A percentile compares a stretch with the other conserved stretches of the same genome.
Evolutionary conservation across 345 rosid genomes (phyloP).

Genomic region (Brassica carinata): DNA sequence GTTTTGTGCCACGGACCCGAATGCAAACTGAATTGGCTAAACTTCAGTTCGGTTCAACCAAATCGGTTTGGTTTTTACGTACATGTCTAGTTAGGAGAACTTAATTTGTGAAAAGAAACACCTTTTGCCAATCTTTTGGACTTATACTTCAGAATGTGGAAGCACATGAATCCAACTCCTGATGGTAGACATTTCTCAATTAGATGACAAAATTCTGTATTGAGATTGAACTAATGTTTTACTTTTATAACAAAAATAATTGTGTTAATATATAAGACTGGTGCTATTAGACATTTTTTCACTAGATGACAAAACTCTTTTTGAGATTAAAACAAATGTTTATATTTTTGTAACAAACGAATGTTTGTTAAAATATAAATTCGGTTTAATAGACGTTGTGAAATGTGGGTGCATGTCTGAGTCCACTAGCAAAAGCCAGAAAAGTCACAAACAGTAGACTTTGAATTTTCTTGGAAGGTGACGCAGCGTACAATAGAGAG

Average conservation of each 20-base stretch:
- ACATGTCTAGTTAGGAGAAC: not conserved
- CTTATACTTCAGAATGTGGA: not conserved
- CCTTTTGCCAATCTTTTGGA: not conserved
- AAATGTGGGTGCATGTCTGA: conserved; percentile 38
- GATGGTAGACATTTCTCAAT: not conserved
- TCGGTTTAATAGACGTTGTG: conserved; percentile 30
- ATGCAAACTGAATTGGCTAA: not conserved
- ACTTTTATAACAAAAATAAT: not conserved
- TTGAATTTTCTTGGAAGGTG: conserved; percentile 30
- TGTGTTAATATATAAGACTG: conserved; percentile 2
- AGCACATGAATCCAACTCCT: conserved; percentile 38
- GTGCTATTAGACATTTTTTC: conserved; percentile 3
- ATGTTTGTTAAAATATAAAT: conserved; percentile 1
- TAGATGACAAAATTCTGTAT: not conserved
- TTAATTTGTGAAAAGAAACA: not conserved
- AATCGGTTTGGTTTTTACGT: not conserved
- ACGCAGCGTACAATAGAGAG: not conserved
- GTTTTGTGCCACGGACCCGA: not conserved
- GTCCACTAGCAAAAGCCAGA: conserved; percentile 37
- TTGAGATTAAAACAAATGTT: conserved; percentile 10
- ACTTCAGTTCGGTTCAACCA: not conserved
- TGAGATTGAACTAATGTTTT: not conserved
- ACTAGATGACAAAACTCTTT: conserved; percentile 26
- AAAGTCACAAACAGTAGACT: conserved; percentile 31
- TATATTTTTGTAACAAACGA: not conserved